Percentiles rank a stretch among this genome's conserved stretches.
phyloP scores from a whole-genome alignment of 306 rosid genomes.

The Boehmeria nivea region DNA sequence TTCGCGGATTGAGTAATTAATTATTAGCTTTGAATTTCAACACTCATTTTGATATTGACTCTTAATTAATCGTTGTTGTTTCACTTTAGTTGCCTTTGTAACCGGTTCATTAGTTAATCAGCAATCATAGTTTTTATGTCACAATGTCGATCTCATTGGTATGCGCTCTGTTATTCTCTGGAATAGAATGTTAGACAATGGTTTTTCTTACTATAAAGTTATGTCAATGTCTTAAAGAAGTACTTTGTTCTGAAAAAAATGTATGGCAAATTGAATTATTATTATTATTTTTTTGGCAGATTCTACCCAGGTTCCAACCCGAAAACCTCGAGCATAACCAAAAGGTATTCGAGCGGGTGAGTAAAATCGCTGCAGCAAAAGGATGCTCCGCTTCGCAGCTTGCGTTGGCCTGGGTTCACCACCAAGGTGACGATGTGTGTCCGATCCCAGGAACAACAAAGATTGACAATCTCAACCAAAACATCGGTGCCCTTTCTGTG shows the following conservation, averaged over 20 bases:
- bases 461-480: constrained; percentile 48
- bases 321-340: constrained; percentile 59
- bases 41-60: no score
- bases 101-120: no score
- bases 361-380: constrained; percentile 50
- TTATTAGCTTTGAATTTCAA: no score
- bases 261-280: neutral
- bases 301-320: constrained; percentile 43
- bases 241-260: no score
- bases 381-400: constrained; percentile 60
- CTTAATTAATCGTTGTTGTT: no score
- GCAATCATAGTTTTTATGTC: no score
- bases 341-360: constrained; percentile 47
- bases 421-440: constrained; percentile 59
- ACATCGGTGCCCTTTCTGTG: constrained; percentile 52
- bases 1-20: constrained; percentile 14
- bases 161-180: no score
- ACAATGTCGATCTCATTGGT: no score
- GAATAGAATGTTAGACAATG: no score
- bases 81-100: no score
- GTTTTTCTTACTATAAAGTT: no score
- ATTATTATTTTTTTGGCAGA: constrained; percentile 4
- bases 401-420: constrained; percentile 63
- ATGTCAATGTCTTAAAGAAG: no score
- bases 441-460: constrained; percentile 86